Evolutionary conservation across 768 basidiomycete genomes (phyloP).

Genomic region (Auricularia sp.): DNA sequence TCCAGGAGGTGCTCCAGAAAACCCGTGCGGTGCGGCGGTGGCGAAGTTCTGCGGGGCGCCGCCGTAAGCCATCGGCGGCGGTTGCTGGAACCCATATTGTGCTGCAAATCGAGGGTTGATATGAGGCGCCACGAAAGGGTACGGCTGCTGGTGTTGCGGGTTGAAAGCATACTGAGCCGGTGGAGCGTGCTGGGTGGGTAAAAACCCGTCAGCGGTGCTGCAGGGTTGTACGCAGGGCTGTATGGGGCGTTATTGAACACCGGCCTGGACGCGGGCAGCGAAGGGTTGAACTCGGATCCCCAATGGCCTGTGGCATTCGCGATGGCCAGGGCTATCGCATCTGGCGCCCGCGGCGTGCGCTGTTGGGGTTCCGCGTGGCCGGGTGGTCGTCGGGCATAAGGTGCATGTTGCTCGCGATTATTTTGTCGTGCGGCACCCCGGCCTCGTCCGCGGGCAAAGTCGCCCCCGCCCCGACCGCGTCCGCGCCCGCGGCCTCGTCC

Average conservation of each 20-base stretch:
- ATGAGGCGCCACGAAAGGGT: conserved; percentile 38
- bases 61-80: not conserved
- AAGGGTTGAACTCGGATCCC: conserved; percentile 16
- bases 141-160: conserved; percentile 12
- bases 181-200: conserved; percentile 10
- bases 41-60: too few relatives aligned
- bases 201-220: conserved; percentile 3
- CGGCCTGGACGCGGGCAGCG: conserved; percentile 11
- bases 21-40: too few relatives aligned
- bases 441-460: conserved; percentile 19
- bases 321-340: conserved; percentile 38
- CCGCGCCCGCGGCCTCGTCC: conserved; percentile 20
- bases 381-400: not conserved
- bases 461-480: conserved; percentile 15
- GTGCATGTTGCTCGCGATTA: not conserved
- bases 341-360: conserved; percentile 22
- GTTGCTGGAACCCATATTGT: not conserved
- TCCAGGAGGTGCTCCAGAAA: too few relatives aligned
- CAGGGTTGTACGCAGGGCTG: conserved; percentile 12
- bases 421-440: conserved; percentile 10
- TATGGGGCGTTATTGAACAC: conserved; percentile 13
- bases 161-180: conserved; percentile 8
- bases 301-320: conserved; percentile 37
- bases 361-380: conserved; percentile 9
- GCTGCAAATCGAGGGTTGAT: conserved; percentile 72